These are phyloP conservation scores for Papiliotrema laurentii DNA, from an alignment of 1,284 basidiomycete species.

Conservation along the genomic window DNA sequence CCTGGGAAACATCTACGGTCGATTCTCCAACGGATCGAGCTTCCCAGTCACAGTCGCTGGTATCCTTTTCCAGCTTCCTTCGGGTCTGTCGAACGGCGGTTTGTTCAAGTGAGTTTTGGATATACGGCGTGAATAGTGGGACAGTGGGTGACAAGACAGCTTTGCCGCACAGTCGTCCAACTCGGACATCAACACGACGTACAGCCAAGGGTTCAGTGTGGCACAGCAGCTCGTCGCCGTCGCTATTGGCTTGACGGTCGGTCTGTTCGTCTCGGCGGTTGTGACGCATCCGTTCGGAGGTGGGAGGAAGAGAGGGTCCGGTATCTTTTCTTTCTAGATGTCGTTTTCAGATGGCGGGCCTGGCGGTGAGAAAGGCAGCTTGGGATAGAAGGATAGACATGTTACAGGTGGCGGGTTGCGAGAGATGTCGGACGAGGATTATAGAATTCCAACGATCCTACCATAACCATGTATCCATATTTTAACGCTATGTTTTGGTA, in stretches of 20 bases:
- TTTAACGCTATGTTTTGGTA: too few species aligned
- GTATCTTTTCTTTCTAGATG: slow-evolving; percentile 48
- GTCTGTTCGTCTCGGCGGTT: slow-evolving; percentile 56
- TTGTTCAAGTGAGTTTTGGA: slow-evolving; percentile 56
- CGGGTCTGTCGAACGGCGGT: slow-evolving; percentile 76
- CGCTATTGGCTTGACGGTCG: slow-evolving; percentile 58
- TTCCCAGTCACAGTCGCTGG: slow-evolving; percentile 56
- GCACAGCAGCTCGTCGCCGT: slow-evolving; percentile 50
- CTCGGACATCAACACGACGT: slow-evolving; percentile 30
- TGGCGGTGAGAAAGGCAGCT: too few species aligned
- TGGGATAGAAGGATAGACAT: too few species aligned
- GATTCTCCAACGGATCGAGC: slow-evolving; percentile 58
- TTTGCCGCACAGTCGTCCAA: slow-evolving; percentile 9
- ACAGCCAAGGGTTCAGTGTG: slow-evolving; percentile 50
- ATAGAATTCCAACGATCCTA: too few species aligned
- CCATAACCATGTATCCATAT: too few species aligned
- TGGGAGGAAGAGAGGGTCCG: slow-evolving; percentile 46
- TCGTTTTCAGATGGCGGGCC: background rate
- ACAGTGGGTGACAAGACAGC: slow-evolving; percentile 1
- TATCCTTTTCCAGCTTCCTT: slow-evolving; percentile 81
- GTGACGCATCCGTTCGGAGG: slow-evolving; percentile 52
- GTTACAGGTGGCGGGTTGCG: too few species aligned
- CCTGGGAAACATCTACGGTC: slow-evolving; percentile 75
- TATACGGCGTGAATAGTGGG: background rate
- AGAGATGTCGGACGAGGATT: too few species aligned